A percentile compares a stretch with the other conserved stretches of the same genome.
Evolutionary conservation across 1,284 basidiomycete species (phyloP).

Genomic region (Leccinum griseonigrum): DNA sequence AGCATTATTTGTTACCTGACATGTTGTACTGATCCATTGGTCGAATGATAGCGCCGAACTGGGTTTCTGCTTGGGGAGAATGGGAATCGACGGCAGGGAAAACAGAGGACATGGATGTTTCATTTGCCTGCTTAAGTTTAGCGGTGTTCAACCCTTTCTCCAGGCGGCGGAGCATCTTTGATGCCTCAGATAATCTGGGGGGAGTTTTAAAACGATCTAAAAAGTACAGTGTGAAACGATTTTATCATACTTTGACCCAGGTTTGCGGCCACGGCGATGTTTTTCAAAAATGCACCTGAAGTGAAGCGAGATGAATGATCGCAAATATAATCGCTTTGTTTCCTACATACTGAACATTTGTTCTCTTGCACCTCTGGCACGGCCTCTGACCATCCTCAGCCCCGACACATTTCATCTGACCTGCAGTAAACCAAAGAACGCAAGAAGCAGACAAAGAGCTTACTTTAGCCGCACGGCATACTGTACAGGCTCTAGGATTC

Average conservation of each 20-base stretch:
- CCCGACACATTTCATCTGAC: conserved; percentile 84
- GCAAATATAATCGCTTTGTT: conserved; percentile 20
- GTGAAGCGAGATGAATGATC: conserved; percentile 15
- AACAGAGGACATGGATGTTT: conserved; percentile 31
- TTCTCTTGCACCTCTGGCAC: conserved; percentile 77
- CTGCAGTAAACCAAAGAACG: conserved; percentile 18
- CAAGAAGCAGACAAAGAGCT: conserved; percentile 17
- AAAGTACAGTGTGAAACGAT: conserved; percentile 9
- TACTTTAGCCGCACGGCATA: conserved; percentile 80
- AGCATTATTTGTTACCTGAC: conserved; percentile 36
- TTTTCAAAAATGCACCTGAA: conserved; percentile 79
- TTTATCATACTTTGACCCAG: conserved; percentile 73
- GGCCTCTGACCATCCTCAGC: conserved; percentile 74
- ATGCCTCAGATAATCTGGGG: conserved; percentile 74
- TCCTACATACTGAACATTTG: conserved; percentile 60
- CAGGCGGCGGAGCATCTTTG: conserved; percentile 79
- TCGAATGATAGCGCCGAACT: conserved; percentile 30
- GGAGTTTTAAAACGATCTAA: conserved; percentile 12
- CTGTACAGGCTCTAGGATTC: conserved; percentile 76
- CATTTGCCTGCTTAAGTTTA: conserved; percentile 55
- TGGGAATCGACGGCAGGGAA: conserved; percentile 33
- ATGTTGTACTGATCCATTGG: conserved; percentile 36
- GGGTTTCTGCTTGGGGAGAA: conserved; percentile 34
- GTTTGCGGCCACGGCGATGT: conserved; percentile 79
- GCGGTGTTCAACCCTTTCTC: conserved; percentile 78